Conservation (phyloP, 1,139 yeast genomes). For the Sugiyamaella neomexicana region DNA sequence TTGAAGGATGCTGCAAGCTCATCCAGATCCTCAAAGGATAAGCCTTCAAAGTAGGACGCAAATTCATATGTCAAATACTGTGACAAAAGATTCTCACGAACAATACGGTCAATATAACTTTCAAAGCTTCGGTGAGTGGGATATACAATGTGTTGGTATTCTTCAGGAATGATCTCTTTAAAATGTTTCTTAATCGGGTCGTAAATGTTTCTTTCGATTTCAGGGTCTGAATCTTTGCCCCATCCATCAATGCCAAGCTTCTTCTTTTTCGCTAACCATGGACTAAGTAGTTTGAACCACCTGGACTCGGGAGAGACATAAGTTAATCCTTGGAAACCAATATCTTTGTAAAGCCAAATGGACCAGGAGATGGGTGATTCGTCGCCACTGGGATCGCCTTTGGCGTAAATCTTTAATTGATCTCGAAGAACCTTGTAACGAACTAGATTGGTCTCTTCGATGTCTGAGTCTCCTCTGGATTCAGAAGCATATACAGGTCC, state of each 20-base stretch:
- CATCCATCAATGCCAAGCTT: constrained; percentile 49
- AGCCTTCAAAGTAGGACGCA: constrained; percentile 45
- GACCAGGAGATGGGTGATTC: constrained; percentile 49
- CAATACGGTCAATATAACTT: constrained; percentile 42
- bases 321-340: constrained; percentile 51
- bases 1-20: constrained; percentile 50
- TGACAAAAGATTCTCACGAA: constrained; percentile 46
- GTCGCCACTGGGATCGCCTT: constrained; percentile 50
- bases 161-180: constrained; percentile 43
- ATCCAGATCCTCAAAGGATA: constrained; percentile 46
- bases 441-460: constrained; percentile 42
- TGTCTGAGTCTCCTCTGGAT: constrained; percentile 45
- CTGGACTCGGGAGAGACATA: constrained; percentile 47
- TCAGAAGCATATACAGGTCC: constrained; percentile 52
- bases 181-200: constrained; percentile 43
- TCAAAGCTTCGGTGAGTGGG: constrained; percentile 45
- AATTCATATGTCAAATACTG: constrained; percentile 47
- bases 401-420: constrained; percentile 46
- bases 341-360: constrained; percentile 53
- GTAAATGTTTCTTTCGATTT: constrained; percentile 40
- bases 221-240: constrained; percentile 50
- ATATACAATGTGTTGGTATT: constrained; percentile 43
- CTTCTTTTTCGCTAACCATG: constrained; percentile 46
- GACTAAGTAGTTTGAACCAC: constrained; percentile 46
- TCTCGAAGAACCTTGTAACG: constrained; percentile 47